Base-by-base conservation (phyloP, 495 filamentous ascomycete species). In the Penicillium bovifimosum region DNA sequence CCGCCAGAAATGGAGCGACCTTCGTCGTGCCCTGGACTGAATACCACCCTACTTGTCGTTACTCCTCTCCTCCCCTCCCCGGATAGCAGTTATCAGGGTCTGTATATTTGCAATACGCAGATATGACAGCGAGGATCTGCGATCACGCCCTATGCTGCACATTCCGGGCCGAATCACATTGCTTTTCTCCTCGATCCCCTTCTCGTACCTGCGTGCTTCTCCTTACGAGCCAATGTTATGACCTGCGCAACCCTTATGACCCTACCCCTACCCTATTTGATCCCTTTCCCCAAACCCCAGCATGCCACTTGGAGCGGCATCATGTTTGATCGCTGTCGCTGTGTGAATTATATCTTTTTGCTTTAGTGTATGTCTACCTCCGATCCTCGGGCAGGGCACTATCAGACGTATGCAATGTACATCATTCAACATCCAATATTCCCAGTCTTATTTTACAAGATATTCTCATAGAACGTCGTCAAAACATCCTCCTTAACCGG, bases 1-100 rank as follows among this genome's bases (percentile, higher is more conserved):
- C 20, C 81, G 76, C 47, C 82, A 87, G 55, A 90, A 87, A 74
- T 92, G 87, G 87, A 83, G 79, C 40, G 90, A 95, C 53, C 71
- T 95, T 46, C 88, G 84, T 64, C 85, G 83, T 56, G 81, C 81
- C 34, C 78, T 87, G 42, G 81, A 77, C 43, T 75, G 60, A 63
- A 20, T n/a, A 27, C 27, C 9, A 27, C 9, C 11, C 6, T 11
- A 7, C 38, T 17, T 29, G 1, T 39, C 35, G 42, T 26, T 35
- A 31, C 32, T 41, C 10, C 27, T 29, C 8, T 48, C 5, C 8
- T 6, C 31, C 28, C 5, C 20, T 54, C 17, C 16, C 27, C 41
- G n/a, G 32, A 39, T 44, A 40, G 9, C 13, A 27, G 9, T 24
- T 45, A 24, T 31, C 27, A 9, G 10, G 39, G 36, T 27, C 32